Base-by-base conservation (phyloP, 768 basidiomycete genomes). In the Agrocybe pediades region DNA sequence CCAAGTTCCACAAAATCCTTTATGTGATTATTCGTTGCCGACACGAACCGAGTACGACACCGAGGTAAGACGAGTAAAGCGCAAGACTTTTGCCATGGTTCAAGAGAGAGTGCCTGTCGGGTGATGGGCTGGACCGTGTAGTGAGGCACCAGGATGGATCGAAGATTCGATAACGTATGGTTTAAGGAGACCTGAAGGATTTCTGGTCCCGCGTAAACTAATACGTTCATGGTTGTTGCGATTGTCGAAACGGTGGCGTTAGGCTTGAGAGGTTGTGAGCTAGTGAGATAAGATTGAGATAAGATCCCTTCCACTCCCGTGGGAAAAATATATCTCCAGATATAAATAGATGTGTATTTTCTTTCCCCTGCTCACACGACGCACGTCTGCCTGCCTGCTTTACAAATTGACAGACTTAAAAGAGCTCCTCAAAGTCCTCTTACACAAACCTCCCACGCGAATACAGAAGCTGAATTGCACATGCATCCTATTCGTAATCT, bases 21-120 rank as follows among this genome's bases (percentile, higher is more conserved):
- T 44, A 95, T 83, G 2, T 77, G 66, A 9, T 69, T 62, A 41
- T 72, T 73, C 7, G 81, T 64, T 9, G 72, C 48, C 20, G 73
- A 69, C 47, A 68, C 62, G 58, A 74, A 65, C 8, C 68, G 79
- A 54, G 76, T 74, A 25, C 79, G 71, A 44, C 80, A 80, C 51
- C 85, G 78, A n/a, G 90, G 84, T 52, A 96, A 72, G 46, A 95
- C 87, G 16, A 98, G 80, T 1, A 96, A 75, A 2, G 87, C 86
- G 65, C 92, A 95, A 9, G 80, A 78, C 6, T 73, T 63, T 30
- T 81, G 68, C 95, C 95, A 98, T 17, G 95, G 94, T 41, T 87
- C 86, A 0, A 77, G 72, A 1, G 76, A 70, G 5, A 98, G 71
- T 2, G 80, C 66, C 36, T 81, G 71, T 9, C 78, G 76, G 0